A percentile compares a stretch with the other conserved stretches of the same genome.
Conservation (phyloP, 2,329 filamentous ascomycete genomes). For the Lizonia empirigonia region DNA sequence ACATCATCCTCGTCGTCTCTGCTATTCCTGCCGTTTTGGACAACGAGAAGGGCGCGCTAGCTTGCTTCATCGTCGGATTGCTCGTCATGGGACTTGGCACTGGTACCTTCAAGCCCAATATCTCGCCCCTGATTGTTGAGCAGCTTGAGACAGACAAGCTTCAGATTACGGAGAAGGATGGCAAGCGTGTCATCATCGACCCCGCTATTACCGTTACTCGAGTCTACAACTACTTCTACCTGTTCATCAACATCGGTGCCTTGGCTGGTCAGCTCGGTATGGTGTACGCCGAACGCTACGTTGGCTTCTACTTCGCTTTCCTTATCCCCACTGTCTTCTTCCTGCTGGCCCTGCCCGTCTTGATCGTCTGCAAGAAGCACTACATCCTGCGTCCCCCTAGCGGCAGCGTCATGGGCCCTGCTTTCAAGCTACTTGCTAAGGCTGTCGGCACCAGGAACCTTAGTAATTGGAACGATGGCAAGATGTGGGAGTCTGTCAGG, state of each 20-base stretch:
- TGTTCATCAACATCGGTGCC: conserved; percentile 49
- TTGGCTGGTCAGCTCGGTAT: conserved; percentile 46
- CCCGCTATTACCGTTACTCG: conserved; percentile 69
- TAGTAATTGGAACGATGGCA: conserved; percentile 59
- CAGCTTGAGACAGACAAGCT: conserved; percentile 66
- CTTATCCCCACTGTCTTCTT: conserved; percentile 71
- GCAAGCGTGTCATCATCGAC: conserved; percentile 68
- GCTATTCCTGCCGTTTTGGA: conserved; percentile 59
- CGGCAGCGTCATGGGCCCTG: conserved; percentile 71
- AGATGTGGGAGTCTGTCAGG: conserved; percentile 69
- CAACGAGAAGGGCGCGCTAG: conserved; percentile 56
- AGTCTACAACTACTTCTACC: conserved; percentile 64
- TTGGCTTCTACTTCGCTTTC: conserved; percentile 76
- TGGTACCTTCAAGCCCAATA: conserved; percentile 73
- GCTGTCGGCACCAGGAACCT: conserved; percentile 60
- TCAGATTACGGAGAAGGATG: conserved; percentile 50
- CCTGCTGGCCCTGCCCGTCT: conserved; percentile 62
- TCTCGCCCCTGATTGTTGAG: conserved; percentile 63
- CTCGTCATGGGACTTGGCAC: conserved; percentile 70
- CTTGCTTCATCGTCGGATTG: conserved; percentile 61
- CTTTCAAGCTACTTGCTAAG: conserved; percentile 61
- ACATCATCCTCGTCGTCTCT: conserved; percentile 61
- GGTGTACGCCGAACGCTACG: conserved; percentile 51
- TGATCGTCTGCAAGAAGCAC: conserved; percentile 63
- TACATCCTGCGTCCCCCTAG: conserved; percentile 68